A percentile compares a stretch with the other conserved stretches of the same genome.
These are phyloP conservation scores for Tetracladium setigerum DNA, from an alignment of 495 filamentous ascomycete genomes.

Conservation along the genomic window DNA sequence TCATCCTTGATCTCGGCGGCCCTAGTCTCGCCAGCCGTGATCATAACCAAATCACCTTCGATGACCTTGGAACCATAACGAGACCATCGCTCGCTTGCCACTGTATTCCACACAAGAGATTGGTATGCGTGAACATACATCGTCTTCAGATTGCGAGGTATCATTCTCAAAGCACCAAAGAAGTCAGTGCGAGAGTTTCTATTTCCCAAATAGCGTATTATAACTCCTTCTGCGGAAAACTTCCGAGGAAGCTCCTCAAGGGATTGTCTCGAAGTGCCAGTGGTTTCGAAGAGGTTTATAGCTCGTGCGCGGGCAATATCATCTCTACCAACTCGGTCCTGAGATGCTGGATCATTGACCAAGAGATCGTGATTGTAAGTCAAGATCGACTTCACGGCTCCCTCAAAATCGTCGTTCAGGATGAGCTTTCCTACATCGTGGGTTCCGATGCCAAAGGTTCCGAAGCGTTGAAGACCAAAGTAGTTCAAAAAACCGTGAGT, in stretches of 20 bases:
- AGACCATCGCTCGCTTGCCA: conserved; percentile 70
- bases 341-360: conserved; percentile 27
- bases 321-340: conserved; percentile 50
- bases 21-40: conserved; percentile 46
- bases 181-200: conserved; percentile 47
- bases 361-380: conserved; percentile 50
- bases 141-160: conserved; percentile 68
- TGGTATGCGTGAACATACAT: conserved; percentile 99
- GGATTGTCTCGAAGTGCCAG: conserved; percentile 45
- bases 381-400: conserved; percentile 67
- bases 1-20: conserved; percentile 25
- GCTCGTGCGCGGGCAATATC: conserved; percentile 70
- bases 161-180: conserved; percentile 66
- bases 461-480: conserved; percentile 91
- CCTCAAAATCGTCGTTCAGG: conserved; percentile 70
- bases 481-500: conserved; percentile 88
- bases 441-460: conserved; percentile 73
- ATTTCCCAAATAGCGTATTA: conserved; percentile 65
- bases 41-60: conserved; percentile 78
- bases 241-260: conserved; percentile 65
- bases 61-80: conserved; percentile 62
- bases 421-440: conserved; percentile 77
- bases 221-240: conserved; percentile 67
- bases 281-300: conserved; percentile 61
- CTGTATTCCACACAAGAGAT: conserved; percentile 85